These are phyloP conservation scores for Vitis amurensis DNA, from an alignment of 164 flowering plant species.

Conservation along the genomic window DNA sequence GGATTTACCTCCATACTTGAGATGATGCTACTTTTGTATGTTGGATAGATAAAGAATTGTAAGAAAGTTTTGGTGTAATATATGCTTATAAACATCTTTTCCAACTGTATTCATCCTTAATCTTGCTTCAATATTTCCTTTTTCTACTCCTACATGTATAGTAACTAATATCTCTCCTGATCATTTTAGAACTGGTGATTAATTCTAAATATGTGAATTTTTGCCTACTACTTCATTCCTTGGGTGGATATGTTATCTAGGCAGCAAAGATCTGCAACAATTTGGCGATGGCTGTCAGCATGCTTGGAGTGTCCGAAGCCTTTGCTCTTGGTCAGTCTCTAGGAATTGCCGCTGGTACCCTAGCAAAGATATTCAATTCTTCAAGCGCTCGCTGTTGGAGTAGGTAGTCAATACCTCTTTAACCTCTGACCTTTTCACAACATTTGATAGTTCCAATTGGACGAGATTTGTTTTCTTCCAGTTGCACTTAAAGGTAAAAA, in stretches of 20 bases:
- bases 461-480: not conserved
- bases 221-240: not conserved
- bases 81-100: not conserved
- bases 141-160: too few relatives aligned
- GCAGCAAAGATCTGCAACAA: conserved; percentile 96
- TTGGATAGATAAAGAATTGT: not conserved
- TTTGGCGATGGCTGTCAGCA: conserved; percentile 88
- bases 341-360: conserved; percentile 65
- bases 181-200: too few relatives aligned
- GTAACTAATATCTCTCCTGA: too few relatives aligned
- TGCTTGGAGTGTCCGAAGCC: conserved; percentile 94
- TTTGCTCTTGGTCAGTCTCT: conserved; percentile 84
- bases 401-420: conserved; percentile 38
- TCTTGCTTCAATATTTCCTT: too few relatives aligned
- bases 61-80: not conserved
- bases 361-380: conserved; percentile 75
- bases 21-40: not conserved
- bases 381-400: conserved; percentile 99
- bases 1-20: not conserved
- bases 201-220: not conserved
- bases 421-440: not conserved
- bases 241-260: conserved; percentile 30
- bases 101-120: not conserved
- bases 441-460: conserved; percentile 1
- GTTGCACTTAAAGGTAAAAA: not conserved